A percentile compares a stretch with the other conserved stretches of the same genome.
Conservation (phyloP, 1,284 basidiomycete species). For the Melampsora abietis-canadensis region DNA sequence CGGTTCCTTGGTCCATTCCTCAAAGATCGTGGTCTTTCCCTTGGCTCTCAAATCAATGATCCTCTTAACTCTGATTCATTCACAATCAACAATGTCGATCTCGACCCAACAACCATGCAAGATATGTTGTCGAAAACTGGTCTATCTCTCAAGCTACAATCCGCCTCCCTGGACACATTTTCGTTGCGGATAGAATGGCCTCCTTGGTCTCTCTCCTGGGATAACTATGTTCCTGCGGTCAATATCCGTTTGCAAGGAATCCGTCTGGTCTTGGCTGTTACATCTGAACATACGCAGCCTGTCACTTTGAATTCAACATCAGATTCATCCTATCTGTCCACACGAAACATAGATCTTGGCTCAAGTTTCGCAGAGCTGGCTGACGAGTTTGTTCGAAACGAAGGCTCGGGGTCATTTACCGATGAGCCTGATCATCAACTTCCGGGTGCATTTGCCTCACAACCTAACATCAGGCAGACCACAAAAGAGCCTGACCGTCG, state of each 20-base stretch:
- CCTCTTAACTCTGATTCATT: slow-evolving; percentile 22
- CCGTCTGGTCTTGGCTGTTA: slow-evolving; percentile 16
- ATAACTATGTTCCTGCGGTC: slow-evolving; percentile 38
- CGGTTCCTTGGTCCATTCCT: slow-evolving; percentile 37
- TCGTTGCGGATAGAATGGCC: slow-evolving; percentile 40
- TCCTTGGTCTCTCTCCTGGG: slow-evolving; percentile 36
- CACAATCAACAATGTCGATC: slow-evolving; percentile 25
- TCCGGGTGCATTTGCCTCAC: slow-evolving; percentile 34
- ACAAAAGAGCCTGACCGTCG: slow-evolving; percentile 26
- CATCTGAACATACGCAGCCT: slow-evolving; percentile 1
- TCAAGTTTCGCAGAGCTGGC: slow-evolving; percentile 28
- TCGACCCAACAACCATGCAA: slow-evolving; percentile 18
- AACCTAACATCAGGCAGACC: background rate
- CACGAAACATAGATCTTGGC: slow-evolving; percentile 19
- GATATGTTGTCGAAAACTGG: background rate
- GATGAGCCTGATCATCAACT: slow-evolving; percentile 31
- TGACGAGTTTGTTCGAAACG: slow-evolving; percentile 36
- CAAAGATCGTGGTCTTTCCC: slow-evolving; percentile 30
- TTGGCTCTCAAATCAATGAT: slow-evolving; percentile 11
- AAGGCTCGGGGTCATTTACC: slow-evolving; percentile 5
- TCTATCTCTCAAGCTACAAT: background rate
- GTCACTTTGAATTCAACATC: background rate
- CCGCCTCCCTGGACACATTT: slow-evolving; percentile 3
- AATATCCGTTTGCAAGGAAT: slow-evolving; percentile 14
- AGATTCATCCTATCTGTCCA: background rate